A percentile compares a stretch with the other conserved stretches of the same genome.
These are phyloP conservation scores for Amauroascus verrucosus DNA, from an alignment of 2,329 filamentous ascomycete species.

Conservation along the genomic window DNA sequence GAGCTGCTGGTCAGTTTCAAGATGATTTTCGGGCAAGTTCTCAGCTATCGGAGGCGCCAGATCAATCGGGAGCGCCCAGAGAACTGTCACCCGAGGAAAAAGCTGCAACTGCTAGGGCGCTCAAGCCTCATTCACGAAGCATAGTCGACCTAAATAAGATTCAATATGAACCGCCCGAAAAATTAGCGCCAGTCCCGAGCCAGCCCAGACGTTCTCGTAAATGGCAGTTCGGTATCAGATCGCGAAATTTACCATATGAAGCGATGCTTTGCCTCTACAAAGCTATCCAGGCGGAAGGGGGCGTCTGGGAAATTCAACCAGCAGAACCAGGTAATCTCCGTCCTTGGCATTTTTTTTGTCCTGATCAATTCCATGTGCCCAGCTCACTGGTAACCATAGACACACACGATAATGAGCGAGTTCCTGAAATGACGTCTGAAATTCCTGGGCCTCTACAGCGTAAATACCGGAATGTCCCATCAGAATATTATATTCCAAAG, in stretches of 20 bases:
- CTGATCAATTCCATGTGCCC: neutral
- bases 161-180: constrained; percentile 47
- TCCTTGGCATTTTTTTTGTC: constrained; percentile 5
- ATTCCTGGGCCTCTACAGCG: constrained; percentile 33
- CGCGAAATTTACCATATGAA: constrained; percentile 85
- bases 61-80: constrained; percentile 1
- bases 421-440: constrained; percentile 25
- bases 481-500: constrained; percentile 73
- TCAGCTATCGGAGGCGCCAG: neutral
- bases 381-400: constrained; percentile 8
- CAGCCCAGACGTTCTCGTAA: constrained; percentile 60
- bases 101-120: constrained; percentile 64
- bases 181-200: constrained; percentile 41
- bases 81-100: constrained; percentile 55
- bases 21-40: constrained; percentile 12
- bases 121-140: constrained; percentile 75
- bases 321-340: constrained; percentile 30
- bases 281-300: constrained; percentile 75
- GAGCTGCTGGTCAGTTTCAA: constrained; percentile 37
- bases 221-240: constrained; percentile 97
- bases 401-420: constrained; percentile 30
- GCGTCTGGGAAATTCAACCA: constrained; percentile 63
- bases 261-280: constrained; percentile 93
- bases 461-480: constrained; percentile 36
- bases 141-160: constrained; percentile 56